Evolutionary conservation across 192 early-diverging fungal species (phyloP).

Genomic region (Jimgerdemannia flammicorona): DNA sequence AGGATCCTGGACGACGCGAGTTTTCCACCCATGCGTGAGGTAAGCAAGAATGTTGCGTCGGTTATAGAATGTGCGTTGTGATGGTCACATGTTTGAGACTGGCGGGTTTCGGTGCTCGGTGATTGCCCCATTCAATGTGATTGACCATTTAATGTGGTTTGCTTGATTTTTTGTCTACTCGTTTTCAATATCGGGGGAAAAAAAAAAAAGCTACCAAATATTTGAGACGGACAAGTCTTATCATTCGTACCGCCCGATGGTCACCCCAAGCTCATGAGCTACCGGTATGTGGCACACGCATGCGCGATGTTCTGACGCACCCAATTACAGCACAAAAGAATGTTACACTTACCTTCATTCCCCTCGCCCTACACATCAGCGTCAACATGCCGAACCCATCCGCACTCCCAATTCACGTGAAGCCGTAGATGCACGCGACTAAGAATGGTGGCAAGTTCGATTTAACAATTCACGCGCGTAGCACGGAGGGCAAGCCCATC

Average conservation of each 20-base stretch:
- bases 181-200: neutral
- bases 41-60: neutral
- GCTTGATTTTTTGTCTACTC: constrained; percentile 1
- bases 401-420: constrained; percentile 56
- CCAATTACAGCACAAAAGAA: neutral
- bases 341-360: neutral
- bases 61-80: neutral
- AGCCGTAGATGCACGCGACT: constrained; percentile 54
- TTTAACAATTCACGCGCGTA: constrained; percentile 58
- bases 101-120: neutral
- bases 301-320: neutral
- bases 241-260: constrained; percentile 96
- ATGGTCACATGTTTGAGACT: neutral
- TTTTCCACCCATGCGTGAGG: constrained; percentile 91
- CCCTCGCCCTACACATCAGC: constrained; percentile 23
- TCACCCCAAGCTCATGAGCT: constrained; percentile 83
- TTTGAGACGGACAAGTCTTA: constrained; percentile 78
- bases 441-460: constrained; percentile 65
- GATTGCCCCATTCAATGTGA: constrained; percentile 1
- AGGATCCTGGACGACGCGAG: constrained; percentile 72
- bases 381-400: constrained; percentile 54
- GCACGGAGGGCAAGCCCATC: constrained; percentile 60
- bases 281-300: constrained; percentile 35
- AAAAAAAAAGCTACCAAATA: constrained; percentile 43
- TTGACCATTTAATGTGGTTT: constrained; percentile 8